phyloP scores from a whole-genome alignment of 2,329 filamentous ascomycete species.

The Hypoxylon sp. region DNA sequence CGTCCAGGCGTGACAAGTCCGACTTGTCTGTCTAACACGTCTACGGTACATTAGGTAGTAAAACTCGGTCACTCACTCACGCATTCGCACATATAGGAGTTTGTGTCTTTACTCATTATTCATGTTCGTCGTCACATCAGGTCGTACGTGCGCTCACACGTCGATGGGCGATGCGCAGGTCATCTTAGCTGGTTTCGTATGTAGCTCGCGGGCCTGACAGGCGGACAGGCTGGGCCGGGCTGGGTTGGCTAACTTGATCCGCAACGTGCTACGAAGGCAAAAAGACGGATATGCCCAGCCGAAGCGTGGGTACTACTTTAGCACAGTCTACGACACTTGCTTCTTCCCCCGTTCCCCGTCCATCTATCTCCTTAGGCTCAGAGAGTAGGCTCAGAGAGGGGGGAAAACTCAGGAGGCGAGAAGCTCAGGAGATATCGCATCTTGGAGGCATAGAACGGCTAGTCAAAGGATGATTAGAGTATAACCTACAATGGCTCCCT shows the following conservation, averaged over 20 bases:
- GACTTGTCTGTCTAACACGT: slow-evolving; percentile 10
- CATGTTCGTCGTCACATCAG: background rate
- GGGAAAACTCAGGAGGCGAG: slow-evolving; percentile 14
- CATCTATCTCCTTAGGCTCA: background rate
- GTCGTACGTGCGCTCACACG: background rate
- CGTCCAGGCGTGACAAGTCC: slow-evolving; percentile 1
- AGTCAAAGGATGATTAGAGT: background rate
- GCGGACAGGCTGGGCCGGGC: background rate
- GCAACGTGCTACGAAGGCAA: slow-evolving; percentile 10
- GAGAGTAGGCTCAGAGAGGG: slow-evolving; percentile 12
- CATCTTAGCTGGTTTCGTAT: no score
- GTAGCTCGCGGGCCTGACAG: no score
- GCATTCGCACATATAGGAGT: background rate
- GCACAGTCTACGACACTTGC: background rate
- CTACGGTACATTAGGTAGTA: no score
- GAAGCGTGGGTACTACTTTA: slow-evolving; percentile 19
- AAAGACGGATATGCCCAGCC: slow-evolving; percentile 32
- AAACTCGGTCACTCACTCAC: no score
- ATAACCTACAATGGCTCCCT: background rate
- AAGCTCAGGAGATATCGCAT: background rate
- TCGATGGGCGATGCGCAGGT: no score
- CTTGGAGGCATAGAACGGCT: background rate
- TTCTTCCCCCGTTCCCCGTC: background rate
- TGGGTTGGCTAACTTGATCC: background rate
- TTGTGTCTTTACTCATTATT: background rate